Base-by-base conservation (phyloP, 2,329 filamentous ascomycete genomes). In the Penicillium expansum region DNA sequence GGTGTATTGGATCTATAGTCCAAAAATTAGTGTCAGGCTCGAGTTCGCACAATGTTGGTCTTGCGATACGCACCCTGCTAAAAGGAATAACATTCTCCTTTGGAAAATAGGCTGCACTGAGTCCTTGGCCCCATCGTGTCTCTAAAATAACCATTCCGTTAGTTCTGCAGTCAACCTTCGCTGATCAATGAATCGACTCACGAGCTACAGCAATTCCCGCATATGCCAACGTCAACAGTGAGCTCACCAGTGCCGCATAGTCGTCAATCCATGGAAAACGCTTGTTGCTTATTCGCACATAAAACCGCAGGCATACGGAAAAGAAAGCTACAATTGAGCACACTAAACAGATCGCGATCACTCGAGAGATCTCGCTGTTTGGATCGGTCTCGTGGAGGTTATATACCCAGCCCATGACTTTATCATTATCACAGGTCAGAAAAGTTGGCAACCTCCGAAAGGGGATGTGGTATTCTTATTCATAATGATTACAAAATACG, bases 361-460 rank as follows among this genome's bases (percentile, higher is more conserved):
- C 58, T 0, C 55, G 61, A 4, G 58, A 22, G 9, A 65, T 59
- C 2, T 64, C 52, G 22, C 55, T 65, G 32, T 67, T 48, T 16
- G 63, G 63, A 43, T 71, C 68, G 5, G 59, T 50, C 29, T 48
- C 38, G 2, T 65, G 33, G 45, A 69, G 65, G 27, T 71, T 71
- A 51, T 70, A 57, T 20, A 71, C 67, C 69, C 69, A 71, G 55
- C 57, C 52, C 68, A 71, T 71, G 35, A 18, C 13, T 14, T 30
- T 8, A 20, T 41, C 48, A 41, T 50, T 30, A 11, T 29, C 41
- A 16, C 27, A 20, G 5, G 42, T 7, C 30, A 45, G 22, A 16
- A 27, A 13, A n/a, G 3, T 11, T 27, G 29, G 18, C 8, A 27
- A 6, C 29, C 18, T 16, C 29, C 32, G 29, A 9, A 32, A n/a